These are phyloP conservation scores for Rhynchospora breviuscula DNA, from an alignment of 176 grass and related monocot genomes.

Conservation along the genomic window DNA sequence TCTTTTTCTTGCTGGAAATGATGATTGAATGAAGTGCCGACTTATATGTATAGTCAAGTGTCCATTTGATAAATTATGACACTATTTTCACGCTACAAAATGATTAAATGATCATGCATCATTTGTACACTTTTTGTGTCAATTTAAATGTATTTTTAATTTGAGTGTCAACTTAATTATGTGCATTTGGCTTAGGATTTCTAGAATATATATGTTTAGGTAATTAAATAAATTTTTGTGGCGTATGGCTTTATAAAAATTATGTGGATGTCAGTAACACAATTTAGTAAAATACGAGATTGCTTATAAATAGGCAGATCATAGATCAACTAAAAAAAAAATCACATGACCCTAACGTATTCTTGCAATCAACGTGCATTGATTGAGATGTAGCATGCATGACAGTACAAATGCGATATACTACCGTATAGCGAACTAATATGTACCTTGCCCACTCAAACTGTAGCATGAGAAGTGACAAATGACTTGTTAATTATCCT, in stretches of 20 bases:
- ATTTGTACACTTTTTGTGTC: too few relatives aligned
- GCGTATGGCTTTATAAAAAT: neutral
- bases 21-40: neutral
- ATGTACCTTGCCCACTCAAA: neutral
- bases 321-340: neutral
- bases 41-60: neutral
- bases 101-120: neutral
- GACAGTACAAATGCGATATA: neutral
- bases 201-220: neutral
- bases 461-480: neutral
- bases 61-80: neutral
- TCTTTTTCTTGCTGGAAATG: neutral
- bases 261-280: neutral
- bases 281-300: neutral
- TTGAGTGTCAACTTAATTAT: neutral
- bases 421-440: neutral
- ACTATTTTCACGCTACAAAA: neutral
- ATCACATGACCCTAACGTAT: too few relatives aligned
- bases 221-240: neutral
- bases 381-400: neutral
- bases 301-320: neutral
- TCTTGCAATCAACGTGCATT: neutral
- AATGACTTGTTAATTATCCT: neutral
- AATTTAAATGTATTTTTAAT: neutral
- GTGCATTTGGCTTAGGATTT: neutral